A percentile compares a stretch with the other conserved stretches of the same genome.
Evolutionary conservation across 352 stramenopile species (phyloP).

Genomic region (Phytophthora pisi): DNA sequence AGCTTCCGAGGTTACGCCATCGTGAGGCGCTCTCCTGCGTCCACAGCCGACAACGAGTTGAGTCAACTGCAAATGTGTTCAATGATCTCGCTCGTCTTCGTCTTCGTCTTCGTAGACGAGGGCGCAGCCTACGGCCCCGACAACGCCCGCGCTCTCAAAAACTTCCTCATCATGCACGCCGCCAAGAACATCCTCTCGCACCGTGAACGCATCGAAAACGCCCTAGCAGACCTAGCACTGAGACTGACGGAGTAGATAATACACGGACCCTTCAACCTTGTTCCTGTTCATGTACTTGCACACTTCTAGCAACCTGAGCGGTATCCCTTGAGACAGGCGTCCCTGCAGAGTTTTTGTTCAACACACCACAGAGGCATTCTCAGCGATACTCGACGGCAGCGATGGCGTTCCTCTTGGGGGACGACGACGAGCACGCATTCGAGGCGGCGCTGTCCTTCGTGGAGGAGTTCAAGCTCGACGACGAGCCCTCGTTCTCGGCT

Average conservation of each 20-base stretch:
- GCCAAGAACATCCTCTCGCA: constrained; percentile 40
- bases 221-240: constrained; percentile 29
- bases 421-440: constrained; percentile 18
- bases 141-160: constrained; percentile 40
- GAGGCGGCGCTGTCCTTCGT: constrained; percentile 35
- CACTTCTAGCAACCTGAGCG: not conserved
- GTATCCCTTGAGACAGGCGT: constrained; percentile 22
- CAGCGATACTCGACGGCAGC: not conserved
- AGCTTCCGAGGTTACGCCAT: constrained; percentile 61
- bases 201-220: constrained; percentile 52
- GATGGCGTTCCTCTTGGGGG: constrained; percentile 25
- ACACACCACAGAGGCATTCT: not conserved
- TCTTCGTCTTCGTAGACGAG: constrained; percentile 29
- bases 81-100: constrained; percentile 49
- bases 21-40: constrained; percentile 38
- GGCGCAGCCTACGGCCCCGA: constrained; percentile 27
- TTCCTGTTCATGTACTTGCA: too few relatives aligned
- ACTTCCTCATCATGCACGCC: constrained; percentile 45
- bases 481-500: not conserved
- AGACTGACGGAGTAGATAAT: not conserved
- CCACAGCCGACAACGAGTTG: constrained; percentile 28
- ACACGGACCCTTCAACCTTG: too few relatives aligned
- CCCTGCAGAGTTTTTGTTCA: constrained; percentile 6
- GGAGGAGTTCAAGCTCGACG: constrained; percentile 22
- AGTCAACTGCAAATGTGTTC: constrained; percentile 55